These are phyloP conservation scores for Colletotrichum sp. DNA, from an alignment of 2,329 filamentous ascomycete species.

Conservation along the genomic window DNA sequence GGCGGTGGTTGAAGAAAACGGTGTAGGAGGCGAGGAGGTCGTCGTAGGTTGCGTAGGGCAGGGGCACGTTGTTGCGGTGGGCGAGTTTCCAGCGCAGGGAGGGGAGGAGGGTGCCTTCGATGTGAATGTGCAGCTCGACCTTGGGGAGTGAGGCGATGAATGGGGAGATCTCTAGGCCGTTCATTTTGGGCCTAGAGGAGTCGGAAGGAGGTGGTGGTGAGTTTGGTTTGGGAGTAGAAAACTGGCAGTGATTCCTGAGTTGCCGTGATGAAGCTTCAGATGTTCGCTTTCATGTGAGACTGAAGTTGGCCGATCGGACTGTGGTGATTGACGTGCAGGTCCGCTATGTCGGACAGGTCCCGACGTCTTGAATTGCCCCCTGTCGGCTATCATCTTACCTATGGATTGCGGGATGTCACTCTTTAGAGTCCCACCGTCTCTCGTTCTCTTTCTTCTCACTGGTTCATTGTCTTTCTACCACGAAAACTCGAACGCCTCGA, in stretches of 20 bases:
- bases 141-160: slow-evolving; percentile 74
- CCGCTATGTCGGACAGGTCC: not conserved
- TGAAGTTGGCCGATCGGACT: not conserved
- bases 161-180: slow-evolving; percentile 33
- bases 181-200: slow-evolving; percentile 24
- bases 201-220: not conserved
- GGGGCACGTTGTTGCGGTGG: slow-evolving; percentile 63
- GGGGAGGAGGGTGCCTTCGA: slow-evolving; percentile 77
- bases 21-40: slow-evolving; percentile 67
- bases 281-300: not conserved
- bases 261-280: not conserved
- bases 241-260: not conserved
- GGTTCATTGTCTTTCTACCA: not conserved
- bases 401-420: not conserved
- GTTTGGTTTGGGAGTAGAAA: not conserved
- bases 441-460: not conserved
- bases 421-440: not conserved
- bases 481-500: not conserved
- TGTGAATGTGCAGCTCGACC: slow-evolving; percentile 81
- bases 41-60: slow-evolving; percentile 66
- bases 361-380: not conserved
- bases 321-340: not conserved
- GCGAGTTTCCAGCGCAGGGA: slow-evolving; percentile 73
- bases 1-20: slow-evolving; percentile 39
- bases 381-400: not conserved